Evolutionary conservation across 2,329 filamentous ascomycete species (phyloP), one percentile per base, ranked within the genome.

Genomic region (Diaporthe helianthi): DNA sequence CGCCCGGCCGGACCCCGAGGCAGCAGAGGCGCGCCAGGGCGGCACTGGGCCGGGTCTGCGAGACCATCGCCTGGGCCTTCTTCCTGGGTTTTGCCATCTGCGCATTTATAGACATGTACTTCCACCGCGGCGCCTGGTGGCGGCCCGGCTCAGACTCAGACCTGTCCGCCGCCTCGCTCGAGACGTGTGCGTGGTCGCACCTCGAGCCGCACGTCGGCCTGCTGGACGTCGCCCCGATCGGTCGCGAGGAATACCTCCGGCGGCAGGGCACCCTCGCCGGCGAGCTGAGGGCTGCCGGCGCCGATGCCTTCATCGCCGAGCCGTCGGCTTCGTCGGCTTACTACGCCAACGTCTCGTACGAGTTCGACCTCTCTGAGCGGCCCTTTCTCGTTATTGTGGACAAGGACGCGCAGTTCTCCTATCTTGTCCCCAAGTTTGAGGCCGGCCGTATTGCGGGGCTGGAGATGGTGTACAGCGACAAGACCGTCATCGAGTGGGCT

Each of bases 281-380:
- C 15, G 69, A 73, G 7, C 71, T 77, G 29, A 54, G 44, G 22
- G 72, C 69, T 2, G 75, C 72, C 2, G 73, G 72, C 15, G 72
- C 76, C 26, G 76, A 77, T 53, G 76, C 76, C 63, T 77, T 77
- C 68, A 55, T 77, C 47, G 75, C 74, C 12, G 76, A 77, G 65
- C 76, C 76, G 38, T 77, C 76, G 24, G 74, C 75, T 1, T 73
- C 71, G 1, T 75, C 73, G 8, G 70, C 71, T 1, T 76, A 75
- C 69, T 75, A 75, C 38, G 73, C 73, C 69, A 75, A 76, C 36
- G 71, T 75, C 26, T 75, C 74, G n/a, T 52, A 67, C 54, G 63
- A 60, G 10, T 74, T 75, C 41, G 24, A 71, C 15, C 72, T 77
- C 26, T 77, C 76, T 13, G 76, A 77, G 72, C 75, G 76, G 2